phyloP scores from a whole-genome alignment of 2,329 filamentous ascomycete genomes.

The Hirsutella minnesotensis region DNA sequence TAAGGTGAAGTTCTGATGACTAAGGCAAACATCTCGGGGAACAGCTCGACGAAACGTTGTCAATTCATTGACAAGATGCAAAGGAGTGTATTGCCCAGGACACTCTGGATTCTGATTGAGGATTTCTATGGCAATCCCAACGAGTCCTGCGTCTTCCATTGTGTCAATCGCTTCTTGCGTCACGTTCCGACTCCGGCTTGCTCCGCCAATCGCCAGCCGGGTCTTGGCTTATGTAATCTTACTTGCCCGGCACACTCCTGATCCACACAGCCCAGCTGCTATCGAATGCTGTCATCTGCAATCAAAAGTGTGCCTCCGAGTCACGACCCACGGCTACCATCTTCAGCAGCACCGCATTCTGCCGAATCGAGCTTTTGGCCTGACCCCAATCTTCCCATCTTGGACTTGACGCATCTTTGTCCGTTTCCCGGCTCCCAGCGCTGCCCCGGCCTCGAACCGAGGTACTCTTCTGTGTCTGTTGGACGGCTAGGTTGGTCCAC shows the following conservation, averaged over 20 bases:
- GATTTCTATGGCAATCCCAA: too few species aligned
- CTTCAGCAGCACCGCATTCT: background rate
- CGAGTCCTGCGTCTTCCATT: too few species aligned
- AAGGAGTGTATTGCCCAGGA: too few species aligned
- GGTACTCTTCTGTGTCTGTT: background rate
- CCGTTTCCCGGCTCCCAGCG: background rate
- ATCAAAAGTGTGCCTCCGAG: conserved; percentile 3
- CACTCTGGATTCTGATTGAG: too few species aligned
- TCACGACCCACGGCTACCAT: background rate
- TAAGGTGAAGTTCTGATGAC: too few species aligned
- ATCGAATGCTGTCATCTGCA: conserved; percentile 19
- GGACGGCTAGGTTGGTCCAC: background rate
- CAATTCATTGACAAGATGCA: too few species aligned
- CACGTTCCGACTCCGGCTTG: background rate
- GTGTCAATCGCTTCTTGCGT: too few species aligned
- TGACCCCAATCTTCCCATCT: background rate
- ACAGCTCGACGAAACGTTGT: too few species aligned
- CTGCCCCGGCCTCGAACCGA: background rate
- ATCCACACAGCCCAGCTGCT: conserved; percentile 14
- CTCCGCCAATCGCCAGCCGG: background rate
- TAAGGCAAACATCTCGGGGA: too few species aligned
- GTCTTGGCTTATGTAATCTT: conserved; percentile 13
- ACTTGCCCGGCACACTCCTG: conserved; percentile 15
- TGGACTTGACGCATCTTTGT: background rate
- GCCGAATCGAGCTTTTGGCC: background rate